These are phyloP conservation scores for Rhodotorula sp. DNA, from an alignment of 1,284 basidiomycete genomes.

Conservation along the genomic window DNA sequence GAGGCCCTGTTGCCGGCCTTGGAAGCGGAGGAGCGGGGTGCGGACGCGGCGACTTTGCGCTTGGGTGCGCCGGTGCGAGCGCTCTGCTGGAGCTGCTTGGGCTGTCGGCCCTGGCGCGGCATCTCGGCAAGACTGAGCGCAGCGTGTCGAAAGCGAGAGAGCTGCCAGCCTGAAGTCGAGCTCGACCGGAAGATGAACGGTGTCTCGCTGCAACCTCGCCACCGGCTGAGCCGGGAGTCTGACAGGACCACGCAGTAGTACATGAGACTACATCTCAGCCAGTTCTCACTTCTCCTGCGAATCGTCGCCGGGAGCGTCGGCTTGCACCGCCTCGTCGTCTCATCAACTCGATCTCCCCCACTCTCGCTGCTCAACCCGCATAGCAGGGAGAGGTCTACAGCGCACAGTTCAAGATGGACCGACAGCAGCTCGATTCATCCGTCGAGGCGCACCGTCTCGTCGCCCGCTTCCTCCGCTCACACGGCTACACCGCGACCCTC, in stretches of 20 bases:
- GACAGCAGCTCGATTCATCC: not conserved
- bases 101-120: constrained; percentile 28
- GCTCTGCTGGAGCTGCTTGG: constrained; percentile 14
- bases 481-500: constrained; percentile 30
- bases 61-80: not conserved
- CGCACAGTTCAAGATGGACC: not conserved
- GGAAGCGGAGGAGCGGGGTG: not conserved
- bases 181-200: not conserved
- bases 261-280: too few species aligned
- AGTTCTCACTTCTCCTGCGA: too few species aligned
- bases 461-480: constrained; percentile 25
- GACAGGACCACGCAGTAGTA: too few species aligned
- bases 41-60: not conserved
- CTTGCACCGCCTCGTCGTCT: too few species aligned
- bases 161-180: constrained; percentile 2
- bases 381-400: too few species aligned
- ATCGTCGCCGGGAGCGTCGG: too few species aligned
- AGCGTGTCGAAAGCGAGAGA: not conserved
- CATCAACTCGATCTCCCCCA: too few species aligned
- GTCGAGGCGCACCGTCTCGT: constrained; percentile 23
- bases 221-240: too few species aligned
- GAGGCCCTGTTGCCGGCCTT: not conserved
- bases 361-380: too few species aligned
- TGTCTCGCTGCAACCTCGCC: too few species aligned
- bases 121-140: not conserved